These are phyloP conservation scores for Lasiodiplodia sp. DNA, from an alignment of 2,329 filamentous ascomycete genomes.

Conservation along the genomic window DNA sequence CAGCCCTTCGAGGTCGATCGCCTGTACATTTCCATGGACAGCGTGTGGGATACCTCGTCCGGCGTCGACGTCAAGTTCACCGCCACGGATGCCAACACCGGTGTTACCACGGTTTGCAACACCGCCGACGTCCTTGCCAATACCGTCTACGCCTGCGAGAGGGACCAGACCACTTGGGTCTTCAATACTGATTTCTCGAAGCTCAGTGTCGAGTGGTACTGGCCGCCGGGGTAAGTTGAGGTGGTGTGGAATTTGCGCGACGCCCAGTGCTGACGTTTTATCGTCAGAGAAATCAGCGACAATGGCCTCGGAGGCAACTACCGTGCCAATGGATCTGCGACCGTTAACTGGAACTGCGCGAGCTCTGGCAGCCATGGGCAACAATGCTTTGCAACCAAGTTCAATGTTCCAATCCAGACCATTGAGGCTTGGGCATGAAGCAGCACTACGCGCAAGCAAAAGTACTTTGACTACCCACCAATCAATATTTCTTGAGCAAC, in stretches of 20 bases:
- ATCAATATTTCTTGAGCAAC: neutral
- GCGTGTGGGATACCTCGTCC: neutral
- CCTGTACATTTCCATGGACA: slow-evolving; percentile 11
- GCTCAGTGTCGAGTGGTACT: slow-evolving; percentile 5
- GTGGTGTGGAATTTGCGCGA: neutral
- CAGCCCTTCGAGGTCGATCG: neutral
- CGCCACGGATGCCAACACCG: neutral
- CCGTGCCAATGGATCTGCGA: neutral
- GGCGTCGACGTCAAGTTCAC: slow-evolving; percentile 1
- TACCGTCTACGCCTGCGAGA: slow-evolving; percentile 7
- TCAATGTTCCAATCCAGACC: neutral
- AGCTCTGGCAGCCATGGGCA: slow-evolving; percentile 3
- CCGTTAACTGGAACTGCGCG: slow-evolving; percentile 1
- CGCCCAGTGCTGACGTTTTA: neutral
- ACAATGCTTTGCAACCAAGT: neutral
- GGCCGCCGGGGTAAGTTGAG: neutral
- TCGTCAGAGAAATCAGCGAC: neutral
- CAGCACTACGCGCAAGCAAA: neutral
- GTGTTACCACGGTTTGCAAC: neutral
- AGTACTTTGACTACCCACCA: neutral
- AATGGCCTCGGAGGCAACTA: neutral
- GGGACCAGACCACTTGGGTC: neutral
- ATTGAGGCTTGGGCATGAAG: neutral
- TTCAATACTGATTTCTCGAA: neutral
- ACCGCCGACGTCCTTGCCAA: neutral